Conservation (phyloP, 2,329 filamentous ascomycete genomes). For the Fusarium cicatricum region DNA sequence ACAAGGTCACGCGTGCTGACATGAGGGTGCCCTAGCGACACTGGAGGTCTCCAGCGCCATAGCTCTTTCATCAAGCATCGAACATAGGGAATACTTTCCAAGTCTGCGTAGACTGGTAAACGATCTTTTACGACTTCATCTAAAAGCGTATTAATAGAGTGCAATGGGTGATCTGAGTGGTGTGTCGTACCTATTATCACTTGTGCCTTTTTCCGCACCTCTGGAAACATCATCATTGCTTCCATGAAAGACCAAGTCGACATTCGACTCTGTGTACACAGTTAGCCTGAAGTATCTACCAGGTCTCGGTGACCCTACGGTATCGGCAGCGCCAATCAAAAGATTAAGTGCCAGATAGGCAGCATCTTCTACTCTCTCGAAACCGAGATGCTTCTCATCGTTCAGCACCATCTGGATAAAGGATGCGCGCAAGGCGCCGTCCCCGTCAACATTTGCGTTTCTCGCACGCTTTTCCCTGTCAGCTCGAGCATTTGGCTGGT, state of each 20-base stretch:
- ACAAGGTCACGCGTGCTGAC: not conserved
- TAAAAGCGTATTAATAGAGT: too few relatives aligned
- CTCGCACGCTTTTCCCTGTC: too few relatives aligned
- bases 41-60: constrained; percentile 5
- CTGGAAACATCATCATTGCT: constrained; percentile 1
- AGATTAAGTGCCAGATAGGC: constrained; percentile 4
- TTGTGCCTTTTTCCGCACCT: not conserved
- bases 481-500: too few relatives aligned
- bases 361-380: not conserved
- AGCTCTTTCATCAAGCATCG: constrained; percentile 10
- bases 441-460: too few relatives aligned
- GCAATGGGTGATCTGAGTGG: too few relatives aligned
- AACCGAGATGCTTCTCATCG: too few relatives aligned
- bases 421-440: too few relatives aligned
- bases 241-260: constrained; percentile 9
- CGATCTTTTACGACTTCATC: too few relatives aligned
- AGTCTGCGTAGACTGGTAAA: constrained; percentile 4
- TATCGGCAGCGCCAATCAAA: constrained; percentile 4
- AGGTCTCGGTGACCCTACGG: too few relatives aligned
- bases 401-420: too few relatives aligned
- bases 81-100: not conserved
- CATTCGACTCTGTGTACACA: constrained; percentile 1
- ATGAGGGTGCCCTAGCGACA: constrained; percentile 3
- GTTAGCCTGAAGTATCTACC: too few relatives aligned
- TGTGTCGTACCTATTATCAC: not conserved